Evolutionary conservation across 2,329 filamentous ascomycete species (phyloP), one percentile per base, ranked within the genome.

Genomic region (Chaetomiaceae sp.): DNA sequence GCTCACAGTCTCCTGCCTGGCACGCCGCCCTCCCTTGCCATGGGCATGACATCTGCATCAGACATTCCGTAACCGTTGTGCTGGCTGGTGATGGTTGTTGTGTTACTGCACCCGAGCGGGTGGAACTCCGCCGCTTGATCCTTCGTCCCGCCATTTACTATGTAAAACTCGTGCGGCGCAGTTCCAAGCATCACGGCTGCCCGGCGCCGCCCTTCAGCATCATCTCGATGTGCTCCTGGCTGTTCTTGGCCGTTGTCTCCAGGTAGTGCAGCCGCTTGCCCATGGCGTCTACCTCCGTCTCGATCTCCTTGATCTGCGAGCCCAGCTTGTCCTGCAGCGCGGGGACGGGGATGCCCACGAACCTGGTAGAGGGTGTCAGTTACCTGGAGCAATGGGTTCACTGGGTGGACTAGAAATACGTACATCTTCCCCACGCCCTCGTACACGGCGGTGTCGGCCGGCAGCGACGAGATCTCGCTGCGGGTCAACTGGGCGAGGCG

Each of bases 361-460:
- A 98, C 91, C 91, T 97, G 57, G 30, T 10, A 42, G 34, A 26
- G 37, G 17, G 22, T 24, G 15, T 12, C 6, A 24, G 10, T 12
- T 7, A 12, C 19, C 9, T 37, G 14, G 35, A 33, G 30, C 17
- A 19, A 19, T 19, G n/a, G 10, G 19, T 18, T 14, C 30, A 20
- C 42, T 9, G 18, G 22, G 22, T 45, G 15, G 18, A 18, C 3
- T 7, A 36, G 22, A 15, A 18, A 43, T 29, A 44, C 83, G 60
- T 68, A 96, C 93, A 98, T 97, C 71, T 97, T 98, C 42, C 93
- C 93, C 10, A 97, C 85, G 6, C 91, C 91, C 68, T 97, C 91
- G 60, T 97, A 98, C 22, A 95, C 80, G 26, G 83, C 83, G 0
- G 88, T 93, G 38, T 84, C 78, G 15, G 77, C 65, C 4, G 89